Percentiles rank a stretch among this genome's conserved stretches.
These are phyloP conservation scores for Termitomyces eurrhizus DNA, from an alignment of 768 basidiomycete species.

Conservation along the genomic window DNA sequence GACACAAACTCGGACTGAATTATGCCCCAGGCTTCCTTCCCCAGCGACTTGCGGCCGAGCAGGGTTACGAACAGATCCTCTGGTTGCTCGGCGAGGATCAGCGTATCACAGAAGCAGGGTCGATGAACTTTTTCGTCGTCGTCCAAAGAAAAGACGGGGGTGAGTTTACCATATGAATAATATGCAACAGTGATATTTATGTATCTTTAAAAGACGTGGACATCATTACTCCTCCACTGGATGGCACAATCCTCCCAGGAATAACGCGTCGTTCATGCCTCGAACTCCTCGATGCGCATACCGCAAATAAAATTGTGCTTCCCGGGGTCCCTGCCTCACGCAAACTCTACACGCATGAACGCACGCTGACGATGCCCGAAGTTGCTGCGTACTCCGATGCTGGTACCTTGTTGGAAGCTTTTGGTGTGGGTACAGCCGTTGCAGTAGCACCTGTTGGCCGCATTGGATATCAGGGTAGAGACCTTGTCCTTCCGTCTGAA, in stretches of 20 bases:
- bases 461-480: constrained; percentile 48
- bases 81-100: constrained; percentile 67
- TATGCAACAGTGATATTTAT: not conserved
- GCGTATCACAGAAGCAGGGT: constrained; percentile 55
- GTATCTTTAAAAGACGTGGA: constrained; percentile 47
- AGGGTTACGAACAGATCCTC: constrained; percentile 75
- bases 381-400: constrained; percentile 41
- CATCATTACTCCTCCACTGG: constrained; percentile 78
- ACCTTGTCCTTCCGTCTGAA: constrained; percentile 48
- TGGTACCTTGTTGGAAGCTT: constrained; percentile 66
- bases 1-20: constrained; percentile 71
- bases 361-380: constrained; percentile 55
- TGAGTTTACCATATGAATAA: constrained; percentile 17
- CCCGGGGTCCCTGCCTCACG: constrained; percentile 34
- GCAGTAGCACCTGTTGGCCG: constrained; percentile 60
- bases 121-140: constrained; percentile 81
- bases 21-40: constrained; percentile 61
- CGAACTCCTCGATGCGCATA: constrained; percentile 58
- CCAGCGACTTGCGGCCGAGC: constrained; percentile 56
- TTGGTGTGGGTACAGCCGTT: constrained; percentile 77
- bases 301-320: constrained; percentile 37
- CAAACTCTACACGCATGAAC: constrained; percentile 49
- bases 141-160: constrained; percentile 56
- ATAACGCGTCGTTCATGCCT: constrained; percentile 82
- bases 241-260: constrained; percentile 88